Percentiles rank a stretch among this genome's conserved stretches.
phyloP scores from a whole-genome alignment of 2,329 filamentous ascomycete species.

The Colletotrichum falcatum region DNA sequence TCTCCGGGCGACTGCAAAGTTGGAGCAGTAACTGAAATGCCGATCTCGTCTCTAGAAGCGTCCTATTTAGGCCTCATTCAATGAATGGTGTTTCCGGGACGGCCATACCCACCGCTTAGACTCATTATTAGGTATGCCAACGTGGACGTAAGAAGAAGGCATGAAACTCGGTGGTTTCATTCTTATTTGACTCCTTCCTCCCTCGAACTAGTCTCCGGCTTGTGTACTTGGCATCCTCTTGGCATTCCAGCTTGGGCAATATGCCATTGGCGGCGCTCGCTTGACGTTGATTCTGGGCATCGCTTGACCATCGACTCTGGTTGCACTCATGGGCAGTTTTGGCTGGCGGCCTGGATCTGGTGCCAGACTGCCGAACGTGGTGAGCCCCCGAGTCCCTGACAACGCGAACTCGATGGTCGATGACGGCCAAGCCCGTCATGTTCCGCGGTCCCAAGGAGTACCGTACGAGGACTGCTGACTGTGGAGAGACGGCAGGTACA shows the following conservation, averaged over 20 bases:
- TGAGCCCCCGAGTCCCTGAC: neutral
- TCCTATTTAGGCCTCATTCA: neutral
- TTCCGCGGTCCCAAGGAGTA: neutral
- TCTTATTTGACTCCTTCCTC: constrained; percentile 32
- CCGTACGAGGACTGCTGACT: neutral
- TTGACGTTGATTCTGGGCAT: constrained; percentile 10
- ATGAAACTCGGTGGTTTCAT: constrained; percentile 10
- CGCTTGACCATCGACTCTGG: constrained; percentile 1
- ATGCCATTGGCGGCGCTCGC: constrained; percentile 11
- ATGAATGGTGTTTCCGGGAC: neutral
- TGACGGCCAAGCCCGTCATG: neutral
- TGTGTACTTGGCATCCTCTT: constrained; percentile 23
- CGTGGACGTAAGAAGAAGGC: neutral
- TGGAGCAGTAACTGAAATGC: constrained; percentile 4
- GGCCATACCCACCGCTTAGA: neutral
- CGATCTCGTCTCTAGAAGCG: neutral
- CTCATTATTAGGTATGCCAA: no score
- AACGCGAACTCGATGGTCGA: neutral
- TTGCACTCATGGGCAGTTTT: neutral
- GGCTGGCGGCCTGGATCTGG: neutral
- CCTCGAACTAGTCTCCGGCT: constrained; percentile 35
- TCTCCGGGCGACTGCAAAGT: neutral
- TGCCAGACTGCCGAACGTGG: constrained; percentile 7
- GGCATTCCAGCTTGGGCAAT: constrained; percentile 10
- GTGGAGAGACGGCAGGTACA: neutral